phyloP scores from a whole-genome alignment of 2,329 filamentous ascomycete genomes.

The Lecanicillium sp. region DNA sequence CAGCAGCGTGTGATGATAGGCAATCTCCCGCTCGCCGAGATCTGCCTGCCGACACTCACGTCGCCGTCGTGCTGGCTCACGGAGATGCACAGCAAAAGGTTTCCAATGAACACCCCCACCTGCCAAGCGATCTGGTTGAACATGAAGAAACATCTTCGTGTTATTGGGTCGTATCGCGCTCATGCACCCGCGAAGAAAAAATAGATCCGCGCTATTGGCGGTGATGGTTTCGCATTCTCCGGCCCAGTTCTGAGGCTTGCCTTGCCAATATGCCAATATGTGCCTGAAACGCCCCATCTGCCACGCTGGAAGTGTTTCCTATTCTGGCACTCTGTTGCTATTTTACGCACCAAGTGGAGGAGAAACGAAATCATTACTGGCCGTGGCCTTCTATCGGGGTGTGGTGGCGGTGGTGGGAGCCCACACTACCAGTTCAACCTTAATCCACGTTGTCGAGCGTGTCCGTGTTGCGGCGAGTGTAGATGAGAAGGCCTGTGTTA shows the following conservation, averaged over 20 bases:
- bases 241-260: background rate
- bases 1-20: too few species aligned
- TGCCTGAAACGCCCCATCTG: constrained; percentile 3
- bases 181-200: background rate
- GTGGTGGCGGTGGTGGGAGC: constrained; percentile 3
- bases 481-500: background rate
- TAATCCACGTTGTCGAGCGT: background rate
- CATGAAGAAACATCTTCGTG: too few species aligned
- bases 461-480: background rate
- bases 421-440: background rate
- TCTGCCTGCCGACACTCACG: too few species aligned
- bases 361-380: background rate
- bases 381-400: background rate
- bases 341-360: background rate
- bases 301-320: background rate
- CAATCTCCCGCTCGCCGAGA: too few species aligned
- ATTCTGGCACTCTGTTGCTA: constrained; percentile 1
- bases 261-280: background rate
- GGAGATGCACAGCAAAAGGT: too few species aligned
- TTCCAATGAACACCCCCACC: too few species aligned
- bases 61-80: too few species aligned
- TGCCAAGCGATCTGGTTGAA: too few species aligned
- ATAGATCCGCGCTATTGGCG: background rate
- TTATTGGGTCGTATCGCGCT: too few species aligned
- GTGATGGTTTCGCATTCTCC: background rate